These are phyloP conservation scores for Penicillium sp. DNA, from an alignment of 2,329 filamentous ascomycete genomes.

Conservation along the genomic window DNA sequence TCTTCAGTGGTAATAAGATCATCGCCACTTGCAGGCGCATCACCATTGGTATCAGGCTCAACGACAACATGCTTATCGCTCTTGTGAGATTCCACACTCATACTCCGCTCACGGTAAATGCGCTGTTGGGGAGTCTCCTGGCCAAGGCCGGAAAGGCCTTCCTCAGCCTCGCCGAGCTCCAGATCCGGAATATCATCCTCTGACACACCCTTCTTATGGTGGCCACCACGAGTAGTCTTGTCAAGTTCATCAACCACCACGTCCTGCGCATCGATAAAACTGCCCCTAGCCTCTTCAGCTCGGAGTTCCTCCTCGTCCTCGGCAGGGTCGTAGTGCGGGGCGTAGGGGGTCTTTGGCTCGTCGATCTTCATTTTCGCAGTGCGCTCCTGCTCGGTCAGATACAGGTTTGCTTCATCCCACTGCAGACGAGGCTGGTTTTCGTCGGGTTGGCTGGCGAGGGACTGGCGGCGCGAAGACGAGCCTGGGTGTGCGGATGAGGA, in stretches of 20 bases:
- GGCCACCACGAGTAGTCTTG: constrained; percentile 49
- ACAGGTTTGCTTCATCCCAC: constrained; percentile 98
- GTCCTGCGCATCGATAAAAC: constrained; percentile 70
- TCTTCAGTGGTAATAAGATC: constrained; percentile 67
- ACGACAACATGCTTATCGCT: constrained; percentile 82
- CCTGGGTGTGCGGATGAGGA: constrained; percentile 76
- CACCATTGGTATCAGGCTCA: constrained; percentile 53
- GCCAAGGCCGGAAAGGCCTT: constrained; percentile 54
- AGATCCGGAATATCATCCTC: constrained; percentile 89
- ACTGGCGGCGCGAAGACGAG: constrained; percentile 73
- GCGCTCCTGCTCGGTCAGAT: constrained; percentile 94
- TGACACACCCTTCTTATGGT: constrained; percentile 50
- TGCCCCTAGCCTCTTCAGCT: constrained; percentile 39
- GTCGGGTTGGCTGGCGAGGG: constrained; percentile 60
- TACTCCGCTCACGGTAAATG: constrained; percentile 49
- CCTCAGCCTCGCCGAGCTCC: constrained; percentile 90
- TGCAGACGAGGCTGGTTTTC: constrained; percentile 78
- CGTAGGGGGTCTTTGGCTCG: constrained; percentile 97
- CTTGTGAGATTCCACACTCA: constrained; percentile 49
- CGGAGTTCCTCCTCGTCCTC: constrained; percentile 78
- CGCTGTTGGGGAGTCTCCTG: constrained; percentile 32
- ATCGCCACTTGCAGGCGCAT: constrained; percentile 47
- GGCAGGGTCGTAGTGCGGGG: constrained; percentile 84
- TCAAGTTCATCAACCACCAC: constrained; percentile 73
- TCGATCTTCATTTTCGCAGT: constrained; percentile 98